Conservation (phyloP, 2,329 filamentous ascomycete genomes). For the Cladosporium austrohemisphaericum region DNA sequence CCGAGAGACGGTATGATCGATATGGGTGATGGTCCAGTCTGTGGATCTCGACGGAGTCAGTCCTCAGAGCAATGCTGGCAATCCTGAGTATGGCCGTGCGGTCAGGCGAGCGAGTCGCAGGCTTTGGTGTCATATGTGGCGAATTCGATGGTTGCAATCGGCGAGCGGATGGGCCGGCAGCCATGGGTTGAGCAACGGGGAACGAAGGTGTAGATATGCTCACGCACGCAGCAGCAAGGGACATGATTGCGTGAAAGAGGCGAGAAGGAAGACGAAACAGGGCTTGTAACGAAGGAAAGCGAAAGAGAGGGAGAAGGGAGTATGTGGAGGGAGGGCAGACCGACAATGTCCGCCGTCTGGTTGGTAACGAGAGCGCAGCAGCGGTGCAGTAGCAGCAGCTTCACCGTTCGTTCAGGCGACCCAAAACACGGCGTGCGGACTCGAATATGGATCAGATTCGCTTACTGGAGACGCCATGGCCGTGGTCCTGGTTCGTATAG, state of each 20-base stretch:
- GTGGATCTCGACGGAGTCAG: conserved; percentile 26
- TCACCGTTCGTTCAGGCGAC: neutral
- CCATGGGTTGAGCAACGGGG: conserved; percentile 6
- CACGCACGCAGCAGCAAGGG: conserved; percentile 9
- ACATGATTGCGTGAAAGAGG: conserved; percentile 8
- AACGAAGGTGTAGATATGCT: conserved; percentile 8
- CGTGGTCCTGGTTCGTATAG: neutral
- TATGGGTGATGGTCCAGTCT: conserved; percentile 32
- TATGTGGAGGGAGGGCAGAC: neutral
- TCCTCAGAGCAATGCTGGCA: conserved; percentile 26
- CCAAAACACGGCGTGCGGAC: neutral
- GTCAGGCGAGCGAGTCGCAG: conserved; percentile 20
- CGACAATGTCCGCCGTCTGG: neutral
- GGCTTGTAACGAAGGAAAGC: neutral
- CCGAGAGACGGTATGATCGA: conserved; percentile 41
- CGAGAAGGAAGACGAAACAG: neutral
- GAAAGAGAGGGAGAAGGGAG: neutral
- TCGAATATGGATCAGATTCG: conserved; percentile 11
- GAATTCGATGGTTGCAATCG: neutral
- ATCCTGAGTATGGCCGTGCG: conserved; percentile 24
- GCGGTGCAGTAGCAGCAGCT: neutral
- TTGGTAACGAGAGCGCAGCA: neutral
- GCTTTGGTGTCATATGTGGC: conserved; percentile 9
- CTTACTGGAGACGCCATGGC: conserved; percentile 14
- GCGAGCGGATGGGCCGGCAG: conserved; percentile 13